phyloP scores from a whole-genome alignment of 2,329 filamentous ascomycete species.

The Botrytis deweyae region DNA sequence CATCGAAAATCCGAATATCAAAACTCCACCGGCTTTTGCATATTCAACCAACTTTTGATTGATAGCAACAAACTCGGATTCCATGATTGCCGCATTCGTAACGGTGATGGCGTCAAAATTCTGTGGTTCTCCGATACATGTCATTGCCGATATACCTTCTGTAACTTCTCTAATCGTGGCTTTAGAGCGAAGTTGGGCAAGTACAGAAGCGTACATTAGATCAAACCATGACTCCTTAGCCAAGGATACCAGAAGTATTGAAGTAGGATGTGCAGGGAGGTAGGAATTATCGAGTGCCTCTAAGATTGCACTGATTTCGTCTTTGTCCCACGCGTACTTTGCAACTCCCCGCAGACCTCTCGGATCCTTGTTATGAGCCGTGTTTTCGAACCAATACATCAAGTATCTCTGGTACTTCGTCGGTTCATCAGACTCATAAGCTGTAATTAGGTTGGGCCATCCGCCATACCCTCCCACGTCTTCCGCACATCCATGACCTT shows the following conservation, averaged over 20 bases:
- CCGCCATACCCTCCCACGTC: neutral
- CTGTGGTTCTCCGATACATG: neutral
- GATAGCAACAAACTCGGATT: neutral
- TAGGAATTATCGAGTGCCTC: neutral
- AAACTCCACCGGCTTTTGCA: neutral
- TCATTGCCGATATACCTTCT: neutral
- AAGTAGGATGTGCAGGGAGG: fast-evolving
- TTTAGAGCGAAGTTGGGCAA: neutral
- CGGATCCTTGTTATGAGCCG: neutral
- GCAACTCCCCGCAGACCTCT: neutral
- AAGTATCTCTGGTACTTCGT: neutral
- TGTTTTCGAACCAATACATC: neutral
- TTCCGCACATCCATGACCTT: constrained; percentile 3
- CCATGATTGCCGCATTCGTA: neutral
- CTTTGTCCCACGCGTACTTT: constrained; percentile 11
- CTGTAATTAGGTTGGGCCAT: neutral
- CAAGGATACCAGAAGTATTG: neutral
- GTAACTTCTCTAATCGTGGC: neutral
- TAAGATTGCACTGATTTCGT: neutral
- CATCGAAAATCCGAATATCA: neutral
- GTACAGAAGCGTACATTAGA: neutral
- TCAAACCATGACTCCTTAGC: neutral
- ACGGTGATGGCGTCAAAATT: neutral
- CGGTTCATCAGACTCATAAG: neutral
- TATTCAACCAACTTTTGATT: neutral